phyloP scores from a whole-genome alignment of 2,329 filamentous ascomycete species.

The Pseudopithomyces maydicus region DNA sequence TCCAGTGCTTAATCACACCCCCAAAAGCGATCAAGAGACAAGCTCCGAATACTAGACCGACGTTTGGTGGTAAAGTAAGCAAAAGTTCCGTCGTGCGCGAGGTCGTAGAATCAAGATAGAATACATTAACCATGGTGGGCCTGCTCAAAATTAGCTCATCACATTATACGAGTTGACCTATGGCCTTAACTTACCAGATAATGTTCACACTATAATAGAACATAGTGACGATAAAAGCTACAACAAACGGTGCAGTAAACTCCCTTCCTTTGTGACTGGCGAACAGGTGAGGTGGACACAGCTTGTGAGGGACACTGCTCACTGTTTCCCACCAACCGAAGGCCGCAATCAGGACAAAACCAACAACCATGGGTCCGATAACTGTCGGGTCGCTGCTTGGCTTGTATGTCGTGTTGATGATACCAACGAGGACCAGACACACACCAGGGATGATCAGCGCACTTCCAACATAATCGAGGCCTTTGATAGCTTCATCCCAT shows the following conservation, averaged over 20 bases:
- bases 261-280: conserved; percentile 52
- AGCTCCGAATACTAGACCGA: conserved; percentile 53
- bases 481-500: conserved; percentile 25
- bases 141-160: neutral
- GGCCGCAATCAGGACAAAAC: conserved; percentile 36
- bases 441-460: conserved; percentile 36
- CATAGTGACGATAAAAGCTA: conserved; percentile 56
- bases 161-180: neutral
- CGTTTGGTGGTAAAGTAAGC: conserved; percentile 53
- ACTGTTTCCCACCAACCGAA: conserved; percentile 46
- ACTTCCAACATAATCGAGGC: conserved; percentile 38
- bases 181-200: conserved; percentile 41
- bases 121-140: conserved; percentile 54
- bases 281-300: conserved; percentile 53
- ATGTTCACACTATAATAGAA: conserved; percentile 58
- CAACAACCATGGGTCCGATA: conserved; percentile 38
- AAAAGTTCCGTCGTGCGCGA: conserved; percentile 37
- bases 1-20: conserved; percentile 51
- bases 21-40: conserved; percentile 50
- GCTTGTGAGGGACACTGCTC: conserved; percentile 26
- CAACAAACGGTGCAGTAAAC: conserved; percentile 55
- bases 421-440: conserved; percentile 32
- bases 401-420: conserved; percentile 39
- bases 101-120: conserved; percentile 46
- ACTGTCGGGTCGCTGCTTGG: conserved; percentile 30